Percentiles rank a stretch among this genome's conserved stretches.
These are phyloP conservation scores for Tremella mesenterica DNA, from an alignment of 768 basidiomycete genomes.

Conservation along the genomic window DNA sequence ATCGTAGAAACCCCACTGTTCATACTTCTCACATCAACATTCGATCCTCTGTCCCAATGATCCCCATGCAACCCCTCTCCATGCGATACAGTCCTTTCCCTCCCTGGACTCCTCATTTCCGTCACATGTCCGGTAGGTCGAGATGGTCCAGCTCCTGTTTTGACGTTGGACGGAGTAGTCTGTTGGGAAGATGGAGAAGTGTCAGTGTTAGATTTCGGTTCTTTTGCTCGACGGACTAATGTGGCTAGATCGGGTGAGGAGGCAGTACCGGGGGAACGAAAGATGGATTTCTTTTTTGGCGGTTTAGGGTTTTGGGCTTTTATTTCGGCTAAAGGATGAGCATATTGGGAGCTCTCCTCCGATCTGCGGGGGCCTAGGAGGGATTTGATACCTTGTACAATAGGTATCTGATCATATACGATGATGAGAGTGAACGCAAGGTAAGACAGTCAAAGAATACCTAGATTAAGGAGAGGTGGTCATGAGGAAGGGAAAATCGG, in stretches of 20 bases:
- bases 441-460: too few relatives aligned
- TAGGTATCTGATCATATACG: background rate
- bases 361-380: background rate
- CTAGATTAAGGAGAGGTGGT: too few relatives aligned
- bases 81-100: background rate
- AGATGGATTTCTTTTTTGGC: slow-evolving; percentile 69
- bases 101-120: background rate
- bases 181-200: too few relatives aligned
- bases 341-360: too few relatives aligned
- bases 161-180: too few relatives aligned
- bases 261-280: slow-evolving; percentile 77
- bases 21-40: slow-evolving; percentile 8
- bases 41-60: slow-evolving; percentile 9
- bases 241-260: slow-evolving; percentile 88
- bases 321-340: slow-evolving; percentile 14
- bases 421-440: too few relatives aligned
- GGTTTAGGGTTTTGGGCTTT: slow-evolving; percentile 7
- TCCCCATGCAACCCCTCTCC: too few relatives aligned
- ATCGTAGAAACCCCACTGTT: background rate
- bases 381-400: background rate
- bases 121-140: too few relatives aligned
- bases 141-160: too few relatives aligned
- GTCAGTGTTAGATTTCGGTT: too few relatives aligned
- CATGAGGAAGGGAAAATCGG: too few relatives aligned
- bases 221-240: slow-evolving; percentile 72